Evolutionary conservation across 306 rosid genomes (phyloP).

Genomic region (Citrullus amarus): DNA sequence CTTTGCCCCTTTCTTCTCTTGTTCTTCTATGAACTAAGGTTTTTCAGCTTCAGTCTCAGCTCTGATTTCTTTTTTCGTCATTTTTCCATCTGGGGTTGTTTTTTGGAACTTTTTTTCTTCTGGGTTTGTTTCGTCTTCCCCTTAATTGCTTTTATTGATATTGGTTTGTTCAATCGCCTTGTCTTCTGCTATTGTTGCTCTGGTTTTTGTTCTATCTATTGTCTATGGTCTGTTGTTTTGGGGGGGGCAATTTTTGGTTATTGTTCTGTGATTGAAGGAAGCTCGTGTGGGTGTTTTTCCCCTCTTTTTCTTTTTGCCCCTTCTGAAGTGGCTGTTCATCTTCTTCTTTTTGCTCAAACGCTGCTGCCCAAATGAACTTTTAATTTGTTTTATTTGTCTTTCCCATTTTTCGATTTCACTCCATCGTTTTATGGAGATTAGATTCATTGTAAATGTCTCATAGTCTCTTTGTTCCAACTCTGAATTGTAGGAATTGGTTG

Average conservation of each 20-base stretch:
- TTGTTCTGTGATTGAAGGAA: slow-evolving; percentile 6
- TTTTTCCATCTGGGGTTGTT: neutral
- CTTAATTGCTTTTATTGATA: neutral
- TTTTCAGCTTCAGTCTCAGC: slow-evolving; percentile 3
- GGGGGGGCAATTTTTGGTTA: neutral
- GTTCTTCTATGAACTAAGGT: neutral
- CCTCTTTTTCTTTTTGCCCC: neutral
- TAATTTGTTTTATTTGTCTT: neutral
- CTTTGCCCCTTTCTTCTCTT: neutral
- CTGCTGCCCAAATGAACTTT: neutral
- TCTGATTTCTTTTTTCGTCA: neutral
- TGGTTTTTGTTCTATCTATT: neutral
- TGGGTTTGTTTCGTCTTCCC: neutral
- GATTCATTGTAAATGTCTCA: neutral
- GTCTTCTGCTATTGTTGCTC: neutral
- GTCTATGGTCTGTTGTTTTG: neutral
- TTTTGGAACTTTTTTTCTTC: neutral
- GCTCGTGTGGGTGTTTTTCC: slow-evolving; percentile 1
- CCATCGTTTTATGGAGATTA: neutral
- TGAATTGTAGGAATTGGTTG: neutral
- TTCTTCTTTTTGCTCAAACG: neutral
- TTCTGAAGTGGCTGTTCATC: neutral
- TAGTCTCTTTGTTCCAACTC: neutral
- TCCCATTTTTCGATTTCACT: neutral
- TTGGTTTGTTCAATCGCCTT: neutral